Evolutionary conservation across 2,329 filamentous ascomycete genomes (phyloP).

Genomic region (Cordyceps cateniannulata): DNA sequence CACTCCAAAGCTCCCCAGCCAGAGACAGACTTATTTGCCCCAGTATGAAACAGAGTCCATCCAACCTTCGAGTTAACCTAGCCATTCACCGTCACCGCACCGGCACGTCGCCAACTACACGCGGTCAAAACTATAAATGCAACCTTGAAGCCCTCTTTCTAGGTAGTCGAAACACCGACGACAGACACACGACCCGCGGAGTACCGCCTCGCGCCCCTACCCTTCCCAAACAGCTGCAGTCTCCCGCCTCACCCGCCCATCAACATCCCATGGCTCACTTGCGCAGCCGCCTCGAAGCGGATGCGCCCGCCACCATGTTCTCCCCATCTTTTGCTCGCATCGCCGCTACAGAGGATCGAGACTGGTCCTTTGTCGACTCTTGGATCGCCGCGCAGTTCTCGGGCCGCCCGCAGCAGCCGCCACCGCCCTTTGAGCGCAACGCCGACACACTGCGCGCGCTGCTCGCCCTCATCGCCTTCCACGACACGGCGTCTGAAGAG

Average conservation of each 20-base stretch:
- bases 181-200: too few relatives aligned
- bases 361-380: constrained; percentile 81
- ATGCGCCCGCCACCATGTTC: constrained; percentile 50
- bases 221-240: neutral
- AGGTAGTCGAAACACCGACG: too few relatives aligned
- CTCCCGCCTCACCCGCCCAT: neutral
- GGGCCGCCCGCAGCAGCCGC: constrained; percentile 36
- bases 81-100: too few relatives aligned
- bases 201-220: too few relatives aligned
- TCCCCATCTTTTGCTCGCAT: constrained; percentile 64
- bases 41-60: too few relatives aligned
- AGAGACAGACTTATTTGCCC: too few relatives aligned
- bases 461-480: constrained; percentile 65
- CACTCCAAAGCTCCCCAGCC: too few relatives aligned
- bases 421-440: constrained; percentile 80
- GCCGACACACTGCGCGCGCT: constrained; percentile 72
- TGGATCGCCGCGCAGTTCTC: constrained; percentile 73
- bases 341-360: constrained; percentile 75
- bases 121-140: too few relatives aligned
- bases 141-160: too few relatives aligned
- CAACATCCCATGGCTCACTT: constrained; percentile 31
- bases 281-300: constrained; percentile 15
- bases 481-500: constrained; percentile 73
- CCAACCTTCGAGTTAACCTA: too few relatives aligned
- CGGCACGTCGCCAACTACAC: too few relatives aligned